These are phyloP conservation scores for Pleurotus tuoliensis DNA, from an alignment of 768 basidiomycete species.

Conservation along the genomic window DNA sequence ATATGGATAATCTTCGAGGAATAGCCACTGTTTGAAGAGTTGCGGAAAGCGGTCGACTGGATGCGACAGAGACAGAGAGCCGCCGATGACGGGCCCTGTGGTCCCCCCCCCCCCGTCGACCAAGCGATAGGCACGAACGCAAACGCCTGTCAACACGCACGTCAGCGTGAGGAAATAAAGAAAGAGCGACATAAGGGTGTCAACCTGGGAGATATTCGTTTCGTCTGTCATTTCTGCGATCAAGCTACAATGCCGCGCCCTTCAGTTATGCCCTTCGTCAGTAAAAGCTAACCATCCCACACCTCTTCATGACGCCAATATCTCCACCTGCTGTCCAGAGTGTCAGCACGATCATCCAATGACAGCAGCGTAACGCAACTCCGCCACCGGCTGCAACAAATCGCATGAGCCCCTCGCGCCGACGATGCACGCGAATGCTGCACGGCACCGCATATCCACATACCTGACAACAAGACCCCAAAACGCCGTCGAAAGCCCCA, in stretches of 20 bases:
- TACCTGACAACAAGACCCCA: slow-evolving; percentile 45
- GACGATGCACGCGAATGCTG: too few species aligned
- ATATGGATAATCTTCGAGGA: slow-evolving; percentile 51
- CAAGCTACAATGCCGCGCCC: slow-evolving; percentile 28
- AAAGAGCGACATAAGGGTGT: not conserved
- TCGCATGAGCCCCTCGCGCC: too few species aligned
- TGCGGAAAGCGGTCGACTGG: slow-evolving; percentile 47
- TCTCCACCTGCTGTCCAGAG: slow-evolving; percentile 17
- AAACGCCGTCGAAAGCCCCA: slow-evolving; percentile 55
- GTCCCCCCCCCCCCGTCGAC: not conserved
- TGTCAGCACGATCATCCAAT: not conserved
- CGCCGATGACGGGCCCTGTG: slow-evolving; percentile 48
- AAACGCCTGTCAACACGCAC: slow-evolving; percentile 21
- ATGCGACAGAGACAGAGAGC: slow-evolving; percentile 43
- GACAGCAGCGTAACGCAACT: not conserved
- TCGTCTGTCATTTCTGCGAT: slow-evolving; percentile 56
- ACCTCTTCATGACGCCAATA: slow-evolving; percentile 44
- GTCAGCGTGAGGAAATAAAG: not conserved
- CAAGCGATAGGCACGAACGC: slow-evolving; percentile 39
- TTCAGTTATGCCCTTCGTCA: too few species aligned
- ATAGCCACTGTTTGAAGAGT: slow-evolving; percentile 35
- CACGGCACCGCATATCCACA: not conserved
- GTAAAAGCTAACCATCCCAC: not conserved
- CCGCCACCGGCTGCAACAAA: slow-evolving; percentile 32
- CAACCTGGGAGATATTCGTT: slow-evolving; percentile 38